Evolutionary conservation across 257 asterid species (phyloP).

Genomic region (Solanum raphanifolium): DNA sequence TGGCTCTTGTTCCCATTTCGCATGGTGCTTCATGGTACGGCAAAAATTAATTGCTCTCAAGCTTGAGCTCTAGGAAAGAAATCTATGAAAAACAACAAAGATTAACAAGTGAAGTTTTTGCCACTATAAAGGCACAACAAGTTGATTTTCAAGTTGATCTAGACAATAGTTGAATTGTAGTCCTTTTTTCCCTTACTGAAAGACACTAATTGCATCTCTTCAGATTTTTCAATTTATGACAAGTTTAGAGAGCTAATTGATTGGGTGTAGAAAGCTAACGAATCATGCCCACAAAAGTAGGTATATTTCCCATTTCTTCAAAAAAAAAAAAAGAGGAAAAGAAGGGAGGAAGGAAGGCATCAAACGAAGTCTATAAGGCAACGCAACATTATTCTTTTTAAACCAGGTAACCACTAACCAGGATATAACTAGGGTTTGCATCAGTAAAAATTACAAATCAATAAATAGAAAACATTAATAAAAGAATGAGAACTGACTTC

Average conservation of each 20-base stretch:
- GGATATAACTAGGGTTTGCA: not conserved
- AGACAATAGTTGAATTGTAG: not conserved
- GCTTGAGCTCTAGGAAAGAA: not conserved
- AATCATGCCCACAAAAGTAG: not conserved
- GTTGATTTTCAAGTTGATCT: not conserved
- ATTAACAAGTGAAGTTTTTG: not conserved
- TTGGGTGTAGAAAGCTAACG: not conserved
- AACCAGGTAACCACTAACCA: not conserved
- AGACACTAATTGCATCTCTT: not conserved
- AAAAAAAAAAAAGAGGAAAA: too few relatives aligned
- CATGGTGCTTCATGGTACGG: not conserved
- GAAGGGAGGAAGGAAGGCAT: not conserved
- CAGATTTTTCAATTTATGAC: not conserved
- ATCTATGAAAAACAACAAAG: not conserved
- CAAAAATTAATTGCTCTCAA: not conserved
- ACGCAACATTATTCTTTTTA: not conserved
- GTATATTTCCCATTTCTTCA: not conserved
- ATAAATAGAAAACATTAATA: not conserved
- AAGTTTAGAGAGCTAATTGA: not conserved
- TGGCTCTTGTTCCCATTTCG: not conserved
- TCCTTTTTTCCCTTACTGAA: not conserved
- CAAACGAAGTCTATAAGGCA: not conserved
- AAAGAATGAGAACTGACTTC: constrained; percentile 43
- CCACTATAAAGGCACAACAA: not conserved
- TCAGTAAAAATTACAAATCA: not conserved